These are phyloP conservation scores for Leccinellum luteum DNA, from an alignment of 768 basidiomycete genomes.

Conservation along the genomic window DNA sequence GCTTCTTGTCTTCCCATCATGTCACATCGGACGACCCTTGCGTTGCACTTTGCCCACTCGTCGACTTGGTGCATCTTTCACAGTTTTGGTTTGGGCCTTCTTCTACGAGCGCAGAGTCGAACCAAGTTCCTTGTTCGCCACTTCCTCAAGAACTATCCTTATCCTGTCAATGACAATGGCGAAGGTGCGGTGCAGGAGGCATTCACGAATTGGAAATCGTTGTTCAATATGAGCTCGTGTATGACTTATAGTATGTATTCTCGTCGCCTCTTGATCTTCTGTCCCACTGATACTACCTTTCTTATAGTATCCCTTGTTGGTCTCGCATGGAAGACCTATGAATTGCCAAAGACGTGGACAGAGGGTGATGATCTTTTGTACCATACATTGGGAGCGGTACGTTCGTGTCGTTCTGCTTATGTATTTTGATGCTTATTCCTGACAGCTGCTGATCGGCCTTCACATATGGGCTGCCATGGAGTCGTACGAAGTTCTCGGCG, in stretches of 20 bases:
- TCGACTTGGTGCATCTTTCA: conserved; percentile 85
- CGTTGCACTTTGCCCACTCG: conserved; percentile 79
- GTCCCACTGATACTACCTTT: background rate
- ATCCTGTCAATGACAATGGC: conserved; percentile 64
- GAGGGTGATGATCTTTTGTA: conserved; percentile 84
- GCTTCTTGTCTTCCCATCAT: conserved; percentile 60
- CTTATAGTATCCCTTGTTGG: conserved; percentile 75
- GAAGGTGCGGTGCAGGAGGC: conserved; percentile 87
- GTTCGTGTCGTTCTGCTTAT: conserved; percentile 28
- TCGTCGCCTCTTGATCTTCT: background rate
- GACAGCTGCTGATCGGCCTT: conserved; percentile 75
- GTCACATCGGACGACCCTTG: conserved; percentile 47
- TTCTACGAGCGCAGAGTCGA: conserved; percentile 82
- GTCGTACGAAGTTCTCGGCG: conserved; percentile 89
- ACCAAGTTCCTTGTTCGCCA: conserved; percentile 90
- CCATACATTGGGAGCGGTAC: conserved; percentile 83
- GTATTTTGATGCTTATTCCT: conserved; percentile 7
- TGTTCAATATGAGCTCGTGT: conserved; percentile 89
- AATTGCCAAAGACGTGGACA: conserved; percentile 78
- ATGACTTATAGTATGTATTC: conserved; percentile 83
- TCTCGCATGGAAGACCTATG: conserved; percentile 89
- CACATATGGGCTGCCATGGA: conserved; percentile 91
- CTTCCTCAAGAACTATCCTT: conserved; percentile 93
- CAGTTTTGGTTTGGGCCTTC: conserved; percentile 79
- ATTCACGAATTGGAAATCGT: conserved; percentile 91